Evolutionary conservation across 2,329 filamentous ascomycete species (phyloP).

Genomic region (Alternaria panax): DNA sequence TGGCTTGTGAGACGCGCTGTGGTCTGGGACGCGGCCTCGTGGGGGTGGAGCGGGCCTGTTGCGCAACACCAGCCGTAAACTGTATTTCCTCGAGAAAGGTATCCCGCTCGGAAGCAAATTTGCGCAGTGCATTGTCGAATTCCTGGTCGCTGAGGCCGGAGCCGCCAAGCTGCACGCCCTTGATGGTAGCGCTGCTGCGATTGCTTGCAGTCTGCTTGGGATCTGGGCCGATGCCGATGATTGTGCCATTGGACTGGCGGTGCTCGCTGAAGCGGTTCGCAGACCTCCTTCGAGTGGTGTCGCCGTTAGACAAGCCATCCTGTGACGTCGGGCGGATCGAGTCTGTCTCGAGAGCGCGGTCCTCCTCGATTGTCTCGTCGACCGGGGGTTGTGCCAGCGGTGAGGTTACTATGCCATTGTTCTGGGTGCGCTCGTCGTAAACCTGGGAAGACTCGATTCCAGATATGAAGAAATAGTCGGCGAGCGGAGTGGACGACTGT

Average conservation of each 20-base stretch:
- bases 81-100: slow-evolving; percentile 91
- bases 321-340: slow-evolving; percentile 53
- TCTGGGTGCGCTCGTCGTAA: slow-evolving; percentile 55
- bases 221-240: slow-evolving; percentile 53
- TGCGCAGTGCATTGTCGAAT: slow-evolving; percentile 90
- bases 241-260: slow-evolving; percentile 61
- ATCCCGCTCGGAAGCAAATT: slow-evolving; percentile 95
- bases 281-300: slow-evolving; percentile 47
- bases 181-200: slow-evolving; percentile 70
- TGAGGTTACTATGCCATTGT: slow-evolving; percentile 37
- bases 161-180: slow-evolving; percentile 52
- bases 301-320: slow-evolving; percentile 52
- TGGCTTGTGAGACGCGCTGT: slow-evolving; percentile 71
- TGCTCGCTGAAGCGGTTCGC: slow-evolving; percentile 54
- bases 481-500: slow-evolving; percentile 62
- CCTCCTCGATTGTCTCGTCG: slow-evolving; percentile 68
- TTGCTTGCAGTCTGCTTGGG: slow-evolving; percentile 64
- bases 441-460: slow-evolving; percentile 62
- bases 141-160: slow-evolving; percentile 74
- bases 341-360: slow-evolving; percentile 63
- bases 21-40: slow-evolving; percentile 78
- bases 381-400: slow-evolving; percentile 47
- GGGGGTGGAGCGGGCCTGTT: slow-evolving; percentile 55
- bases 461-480: slow-evolving; percentile 72
- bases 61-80: slow-evolving; percentile 79